Conservation (phyloP, 106 monocot species). For the Allium cepa region DNA sequence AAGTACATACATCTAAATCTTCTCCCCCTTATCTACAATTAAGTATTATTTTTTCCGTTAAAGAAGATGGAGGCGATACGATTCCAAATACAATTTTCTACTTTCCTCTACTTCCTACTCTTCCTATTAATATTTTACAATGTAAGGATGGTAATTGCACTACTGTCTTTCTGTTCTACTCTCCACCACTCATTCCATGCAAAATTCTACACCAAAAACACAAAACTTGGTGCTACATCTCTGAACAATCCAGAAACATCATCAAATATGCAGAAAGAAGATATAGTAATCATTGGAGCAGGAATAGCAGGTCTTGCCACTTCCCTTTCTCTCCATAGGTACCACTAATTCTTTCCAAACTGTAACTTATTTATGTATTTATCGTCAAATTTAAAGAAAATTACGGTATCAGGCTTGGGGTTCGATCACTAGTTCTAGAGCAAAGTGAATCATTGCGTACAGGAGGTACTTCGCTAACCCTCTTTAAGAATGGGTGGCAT, state of each 20-base stretch:
- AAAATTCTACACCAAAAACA: background rate
- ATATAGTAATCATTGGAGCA: constrained; percentile 74
- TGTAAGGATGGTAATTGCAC: no score
- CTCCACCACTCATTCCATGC: background rate
- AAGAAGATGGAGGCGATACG: no score
- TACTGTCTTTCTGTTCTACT: background rate
- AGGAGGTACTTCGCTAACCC: constrained; percentile 86
- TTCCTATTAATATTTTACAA: no score
- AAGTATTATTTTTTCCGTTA: no score
- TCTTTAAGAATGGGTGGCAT: constrained; percentile 94
- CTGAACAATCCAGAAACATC: background rate
- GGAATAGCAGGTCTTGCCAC: constrained; percentile 92
- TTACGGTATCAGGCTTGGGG: constrained; percentile 47
- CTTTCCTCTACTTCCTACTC: background rate
- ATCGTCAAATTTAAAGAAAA: background rate
- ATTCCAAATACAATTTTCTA: background rate
- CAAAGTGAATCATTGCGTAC: constrained; percentile 77
- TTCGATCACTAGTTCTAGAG: constrained; percentile 68
- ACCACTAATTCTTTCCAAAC: background rate
- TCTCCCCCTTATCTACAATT: no score
- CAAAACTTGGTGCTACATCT: no score
- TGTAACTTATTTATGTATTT: no score
- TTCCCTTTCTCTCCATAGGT: constrained; percentile 60
- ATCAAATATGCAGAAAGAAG: constrained; percentile 22
- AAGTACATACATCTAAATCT: no score